Conservation (phyloP, 2,329 filamentous ascomycete genomes). For the Remersonia thermophila region DNA sequence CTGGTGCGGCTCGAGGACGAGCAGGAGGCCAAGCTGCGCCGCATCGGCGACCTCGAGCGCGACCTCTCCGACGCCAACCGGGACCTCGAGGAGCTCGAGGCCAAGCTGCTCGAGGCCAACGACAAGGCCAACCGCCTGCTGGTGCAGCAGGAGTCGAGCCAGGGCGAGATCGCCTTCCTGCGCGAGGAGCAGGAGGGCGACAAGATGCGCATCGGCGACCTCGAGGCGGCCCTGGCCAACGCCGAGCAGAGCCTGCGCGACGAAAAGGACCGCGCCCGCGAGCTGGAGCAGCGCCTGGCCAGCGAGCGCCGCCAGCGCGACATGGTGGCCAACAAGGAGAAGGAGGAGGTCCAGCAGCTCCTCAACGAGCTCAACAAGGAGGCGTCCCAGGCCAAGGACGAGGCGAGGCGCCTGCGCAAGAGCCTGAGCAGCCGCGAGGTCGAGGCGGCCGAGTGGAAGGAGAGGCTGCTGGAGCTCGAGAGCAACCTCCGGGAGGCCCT, state of each 20-base stretch:
- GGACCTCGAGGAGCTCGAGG: slow-evolving; percentile 77
- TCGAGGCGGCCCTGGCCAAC: slow-evolving; percentile 71
- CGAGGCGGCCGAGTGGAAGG: slow-evolving; percentile 83
- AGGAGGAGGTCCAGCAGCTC: slow-evolving; percentile 87
- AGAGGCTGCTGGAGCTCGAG: slow-evolving; percentile 80
- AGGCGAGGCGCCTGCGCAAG: slow-evolving; percentile 70
- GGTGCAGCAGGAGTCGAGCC: slow-evolving; percentile 84
- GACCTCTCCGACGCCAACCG: slow-evolving; percentile 74
- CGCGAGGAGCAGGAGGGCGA: slow-evolving; percentile 94
- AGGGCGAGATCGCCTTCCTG: slow-evolving; percentile 87
- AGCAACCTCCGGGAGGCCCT: slow-evolving; percentile 76
- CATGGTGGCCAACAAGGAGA: slow-evolving; percentile 74
- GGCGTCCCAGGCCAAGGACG: slow-evolving; percentile 70
- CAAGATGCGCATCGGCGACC: slow-evolving; percentile 93
- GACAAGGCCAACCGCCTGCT: slow-evolving; percentile 78
- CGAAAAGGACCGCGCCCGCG: slow-evolving; percentile 63
- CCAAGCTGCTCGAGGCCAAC: slow-evolving; percentile 71
- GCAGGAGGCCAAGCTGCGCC: slow-evolving; percentile 62
- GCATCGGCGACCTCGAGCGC: slow-evolving; percentile 70
- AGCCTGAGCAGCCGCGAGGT: slow-evolving; percentile 72
- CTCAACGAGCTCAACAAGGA: slow-evolving; percentile 88
- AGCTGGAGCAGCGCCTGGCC: slow-evolving; percentile 61
- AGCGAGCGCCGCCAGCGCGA: slow-evolving; percentile 80
- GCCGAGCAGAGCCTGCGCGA: slow-evolving; percentile 71
- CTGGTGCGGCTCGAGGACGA: slow-evolving; percentile 83